Percentiles rank a stretch among this genome's conserved stretches.
Evolutionary conservation across 2,329 filamentous ascomycete genomes (phyloP).

Genomic region (Diplodia mutila): DNA sequence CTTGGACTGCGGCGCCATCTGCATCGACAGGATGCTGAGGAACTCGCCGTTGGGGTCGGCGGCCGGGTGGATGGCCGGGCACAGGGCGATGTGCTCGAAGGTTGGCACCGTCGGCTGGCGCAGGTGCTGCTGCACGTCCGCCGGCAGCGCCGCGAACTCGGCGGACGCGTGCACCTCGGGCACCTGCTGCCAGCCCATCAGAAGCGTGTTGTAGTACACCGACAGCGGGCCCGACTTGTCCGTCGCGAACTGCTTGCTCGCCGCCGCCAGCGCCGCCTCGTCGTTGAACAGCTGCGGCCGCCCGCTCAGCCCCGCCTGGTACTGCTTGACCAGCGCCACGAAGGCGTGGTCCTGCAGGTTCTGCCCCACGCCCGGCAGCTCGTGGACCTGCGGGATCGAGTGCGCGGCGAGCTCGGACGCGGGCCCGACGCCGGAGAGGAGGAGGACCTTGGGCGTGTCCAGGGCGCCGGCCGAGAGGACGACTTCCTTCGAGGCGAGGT

Average conservation of each 20-base stretch:
- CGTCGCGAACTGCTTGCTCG: slow-evolving; percentile 3
- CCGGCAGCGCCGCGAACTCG: slow-evolving; percentile 58
- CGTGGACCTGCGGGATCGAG: slow-evolving; percentile 46
- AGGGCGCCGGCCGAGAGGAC: slow-evolving; percentile 40
- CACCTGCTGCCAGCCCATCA: slow-evolving; percentile 47
- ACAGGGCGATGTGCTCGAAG: slow-evolving; percentile 55
- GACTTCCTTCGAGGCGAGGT: slow-evolving; percentile 36
- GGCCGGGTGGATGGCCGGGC: slow-evolving; percentile 14
- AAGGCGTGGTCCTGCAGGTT: slow-evolving; percentile 49
- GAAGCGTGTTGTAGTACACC: slow-evolving; percentile 17
- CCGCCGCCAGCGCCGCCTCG: slow-evolving; percentile 11
- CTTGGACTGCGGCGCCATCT: slow-evolving; percentile 54
- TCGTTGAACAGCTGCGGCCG: slow-evolving; percentile 21
- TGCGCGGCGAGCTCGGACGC: slow-evolving; percentile 46
- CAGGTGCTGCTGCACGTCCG: slow-evolving; percentile 50
- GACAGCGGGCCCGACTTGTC: slow-evolving; percentile 16
- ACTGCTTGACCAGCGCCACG: slow-evolving; percentile 27
- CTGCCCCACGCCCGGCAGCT: slow-evolving; percentile 50
- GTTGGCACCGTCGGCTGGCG: slow-evolving; percentile 58
- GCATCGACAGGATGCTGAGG: slow-evolving; percentile 46
- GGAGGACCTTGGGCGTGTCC: slow-evolving; percentile 46
- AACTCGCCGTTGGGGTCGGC: slow-evolving; percentile 38
- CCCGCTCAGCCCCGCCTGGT: not conserved
- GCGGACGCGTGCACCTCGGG: slow-evolving; percentile 35
- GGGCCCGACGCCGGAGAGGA: slow-evolving; percentile 56